A percentile compares a stretch with the other conserved stretches of the same genome.
These are phyloP conservation scores for Botrytis aclada DNA, from an alignment of 2,329 filamentous ascomycete species.

Conservation along the genomic window DNA sequence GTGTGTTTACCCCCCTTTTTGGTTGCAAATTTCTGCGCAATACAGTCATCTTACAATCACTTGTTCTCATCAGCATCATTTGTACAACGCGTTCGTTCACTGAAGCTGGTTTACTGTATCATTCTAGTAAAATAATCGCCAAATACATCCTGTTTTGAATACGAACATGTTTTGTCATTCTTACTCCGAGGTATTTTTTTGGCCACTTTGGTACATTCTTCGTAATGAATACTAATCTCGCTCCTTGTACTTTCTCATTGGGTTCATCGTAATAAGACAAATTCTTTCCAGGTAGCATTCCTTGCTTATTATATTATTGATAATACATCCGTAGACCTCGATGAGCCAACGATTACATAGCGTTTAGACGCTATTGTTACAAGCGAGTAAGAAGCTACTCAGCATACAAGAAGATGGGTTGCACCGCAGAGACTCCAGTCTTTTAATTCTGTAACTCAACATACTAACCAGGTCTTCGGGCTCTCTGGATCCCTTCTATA, in stretches of 20 bases:
- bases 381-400: background rate
- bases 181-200: background rate
- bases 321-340: background rate
- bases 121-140: background rate
- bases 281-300: background rate
- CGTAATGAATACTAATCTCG: background rate
- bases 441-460: background rate
- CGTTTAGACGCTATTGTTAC: background rate
- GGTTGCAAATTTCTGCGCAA: background rate
- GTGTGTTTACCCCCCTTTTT: background rate
- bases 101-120: background rate
- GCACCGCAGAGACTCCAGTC: background rate
- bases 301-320: background rate
- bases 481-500: background rate
- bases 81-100: background rate
- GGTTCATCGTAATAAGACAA: background rate
- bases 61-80: background rate
- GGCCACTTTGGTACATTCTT: background rate
- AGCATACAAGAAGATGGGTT: background rate
- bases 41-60: background rate
- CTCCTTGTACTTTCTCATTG: too few relatives aligned
- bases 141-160: background rate
- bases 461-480: conserved; percentile 5
- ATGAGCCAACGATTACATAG: background rate
- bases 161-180: background rate